phyloP scores from a whole-genome alignment of 2,329 filamentous ascomycete genomes.

The Hypoxylon sp. region DNA sequence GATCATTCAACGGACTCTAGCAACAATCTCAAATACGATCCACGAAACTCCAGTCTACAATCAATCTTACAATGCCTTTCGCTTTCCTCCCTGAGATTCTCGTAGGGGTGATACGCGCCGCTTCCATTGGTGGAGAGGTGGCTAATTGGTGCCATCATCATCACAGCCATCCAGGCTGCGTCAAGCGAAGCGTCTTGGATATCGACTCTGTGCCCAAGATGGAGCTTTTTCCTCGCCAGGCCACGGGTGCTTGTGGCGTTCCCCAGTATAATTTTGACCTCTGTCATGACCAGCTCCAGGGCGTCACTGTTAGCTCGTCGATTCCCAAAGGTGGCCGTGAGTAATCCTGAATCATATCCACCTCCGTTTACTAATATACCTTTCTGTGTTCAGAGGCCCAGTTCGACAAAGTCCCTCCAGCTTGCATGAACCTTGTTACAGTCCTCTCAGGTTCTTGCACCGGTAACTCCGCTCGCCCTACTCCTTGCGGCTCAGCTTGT shows the following conservation, averaged over 20 bases:
- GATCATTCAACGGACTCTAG: neutral
- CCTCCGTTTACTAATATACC: neutral
- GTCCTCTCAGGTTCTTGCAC: neutral
- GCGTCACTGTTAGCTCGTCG: neutral
- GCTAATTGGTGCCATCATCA: neutral
- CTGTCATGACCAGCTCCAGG: neutral
- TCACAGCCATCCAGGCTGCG: neutral
- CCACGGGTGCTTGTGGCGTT: neutral
- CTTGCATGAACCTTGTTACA: conserved; percentile 1
- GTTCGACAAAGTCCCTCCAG: neutral
- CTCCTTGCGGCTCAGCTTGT: neutral
- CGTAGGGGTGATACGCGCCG: neutral
- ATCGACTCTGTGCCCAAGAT: neutral
- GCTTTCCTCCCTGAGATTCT: neutral
- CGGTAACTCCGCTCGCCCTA: neutral
- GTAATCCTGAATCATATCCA: neutral
- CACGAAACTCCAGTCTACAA: neutral
- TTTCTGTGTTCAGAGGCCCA: neutral
- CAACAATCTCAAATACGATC: neutral
- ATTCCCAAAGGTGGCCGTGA: neutral
- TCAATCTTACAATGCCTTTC: neutral
- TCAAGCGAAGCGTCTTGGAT: neutral
- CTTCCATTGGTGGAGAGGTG: neutral
- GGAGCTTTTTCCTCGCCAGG: neutral
- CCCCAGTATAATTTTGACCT: conserved; percentile 4